Evolutionary conservation across 1,139 yeast genomes (phyloP).

Genomic region (Yamadazyma trypodendri): DNA sequence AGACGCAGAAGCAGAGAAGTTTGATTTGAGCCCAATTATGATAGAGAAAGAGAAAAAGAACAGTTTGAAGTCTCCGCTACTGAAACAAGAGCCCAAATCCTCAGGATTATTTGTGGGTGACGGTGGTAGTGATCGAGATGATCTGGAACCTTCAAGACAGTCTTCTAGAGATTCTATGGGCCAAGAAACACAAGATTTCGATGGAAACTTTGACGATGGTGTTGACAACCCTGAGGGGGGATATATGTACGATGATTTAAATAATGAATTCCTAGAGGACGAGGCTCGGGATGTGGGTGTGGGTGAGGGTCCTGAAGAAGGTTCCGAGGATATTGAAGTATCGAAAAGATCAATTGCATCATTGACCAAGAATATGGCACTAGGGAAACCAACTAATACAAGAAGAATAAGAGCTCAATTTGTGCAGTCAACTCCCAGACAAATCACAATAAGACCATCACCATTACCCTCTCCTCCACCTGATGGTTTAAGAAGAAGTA

Average conservation of each 20-base stretch:
- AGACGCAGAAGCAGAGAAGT: conserved; percentile 37
- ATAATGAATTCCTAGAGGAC: conserved; percentile 3
- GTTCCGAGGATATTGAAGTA: background rate
- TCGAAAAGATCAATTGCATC: conserved; percentile 15
- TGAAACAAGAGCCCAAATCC: conserved; percentile 9
- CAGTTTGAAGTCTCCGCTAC: conserved; percentile 12
- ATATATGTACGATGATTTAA: conserved; percentile 7
- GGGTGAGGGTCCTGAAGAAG: background rate
- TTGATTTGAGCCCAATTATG: conserved; percentile 31
- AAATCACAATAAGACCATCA: conserved; percentile 23
- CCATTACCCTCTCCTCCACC: conserved; percentile 49
- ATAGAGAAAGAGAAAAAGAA: conserved; percentile 20
- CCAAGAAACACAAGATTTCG: background rate
- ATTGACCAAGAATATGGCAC: conserved; percentile 44
- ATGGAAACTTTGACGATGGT: background rate
- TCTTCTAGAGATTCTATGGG: background rate
- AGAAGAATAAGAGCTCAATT: conserved; percentile 6
- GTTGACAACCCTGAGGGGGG: too few relatives aligned
- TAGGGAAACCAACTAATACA: conserved; percentile 24
- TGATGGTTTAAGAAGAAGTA: conserved; percentile 50
- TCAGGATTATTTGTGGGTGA: conserved; percentile 8
- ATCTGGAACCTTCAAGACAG: conserved; percentile 7
- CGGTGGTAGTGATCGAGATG: background rate
- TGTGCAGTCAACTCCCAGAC: conserved; percentile 4
- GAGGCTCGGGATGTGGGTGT: background rate